These are phyloP conservation scores for Candida schatavii DNA, from an alignment of 805 yeast species.

Conservation along the genomic window DNA sequence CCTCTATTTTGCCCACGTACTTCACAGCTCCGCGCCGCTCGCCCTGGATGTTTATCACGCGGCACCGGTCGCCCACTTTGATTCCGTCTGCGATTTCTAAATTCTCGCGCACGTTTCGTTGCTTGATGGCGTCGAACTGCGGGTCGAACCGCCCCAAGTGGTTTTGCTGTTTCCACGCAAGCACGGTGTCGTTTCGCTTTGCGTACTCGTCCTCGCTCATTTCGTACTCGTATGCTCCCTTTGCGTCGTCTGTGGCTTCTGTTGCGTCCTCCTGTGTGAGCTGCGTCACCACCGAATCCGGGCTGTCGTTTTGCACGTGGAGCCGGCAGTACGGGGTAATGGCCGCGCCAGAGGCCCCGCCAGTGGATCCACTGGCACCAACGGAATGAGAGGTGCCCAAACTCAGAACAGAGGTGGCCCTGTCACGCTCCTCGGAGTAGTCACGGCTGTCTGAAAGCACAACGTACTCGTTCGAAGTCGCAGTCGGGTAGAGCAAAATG, in stretches of 20 bases:
- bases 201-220: conserved; percentile 63
- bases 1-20: conserved; percentile 66
- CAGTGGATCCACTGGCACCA: no score
- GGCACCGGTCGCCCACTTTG: conserved; percentile 52
- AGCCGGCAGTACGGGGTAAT: conserved; percentile 46
- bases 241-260: conserved; percentile 12
- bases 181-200: conserved; percentile 57
- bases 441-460: conserved; percentile 18
- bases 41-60: conserved; percentile 41
- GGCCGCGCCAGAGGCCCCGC: conserved; percentile 19
- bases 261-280: conserved; percentile 19
- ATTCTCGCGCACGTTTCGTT: conserved; percentile 26
- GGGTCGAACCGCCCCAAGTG: conserved; percentile 75
- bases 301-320: conserved; percentile 57
- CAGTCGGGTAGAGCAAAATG: conserved; percentile 43
- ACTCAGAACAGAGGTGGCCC: conserved; percentile 3
- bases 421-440: conserved; percentile 14
- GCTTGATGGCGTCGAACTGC: conserved; percentile 28
- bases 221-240: conserved; percentile 38
- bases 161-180: conserved; percentile 71
- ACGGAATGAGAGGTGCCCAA: conserved; percentile 8
- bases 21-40: conserved; percentile 69
- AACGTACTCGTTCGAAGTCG: conserved; percentile 33
- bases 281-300: conserved; percentile 47
- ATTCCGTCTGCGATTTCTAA: conserved; percentile 27